These are phyloP conservation scores for Trichosanthes cucumerina DNA, from an alignment of 306 rosid genomes.

Conservation along the genomic window DNA sequence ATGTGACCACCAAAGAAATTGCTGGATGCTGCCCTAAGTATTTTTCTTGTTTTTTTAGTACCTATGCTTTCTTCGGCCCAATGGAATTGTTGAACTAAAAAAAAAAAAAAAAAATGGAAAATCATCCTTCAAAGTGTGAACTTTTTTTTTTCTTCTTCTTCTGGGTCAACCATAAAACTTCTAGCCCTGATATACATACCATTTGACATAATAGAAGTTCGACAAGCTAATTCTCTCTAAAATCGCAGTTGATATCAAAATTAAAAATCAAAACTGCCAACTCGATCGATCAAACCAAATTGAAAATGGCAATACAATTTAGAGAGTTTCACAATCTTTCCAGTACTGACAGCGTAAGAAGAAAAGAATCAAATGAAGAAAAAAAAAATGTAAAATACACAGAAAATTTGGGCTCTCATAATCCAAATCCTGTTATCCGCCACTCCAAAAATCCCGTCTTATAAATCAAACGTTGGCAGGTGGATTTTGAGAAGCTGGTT, in stretches of 20 bases:
- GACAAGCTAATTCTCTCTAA: background rate
- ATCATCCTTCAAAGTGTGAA: background rate
- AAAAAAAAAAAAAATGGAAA: background rate
- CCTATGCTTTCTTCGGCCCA: too few species aligned
- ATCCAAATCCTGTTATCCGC: background rate
- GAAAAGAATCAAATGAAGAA: background rate
- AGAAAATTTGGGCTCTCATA: background rate
- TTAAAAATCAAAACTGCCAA: background rate
- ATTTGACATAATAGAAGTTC: background rate
- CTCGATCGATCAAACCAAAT: background rate
- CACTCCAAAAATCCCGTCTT: background rate
- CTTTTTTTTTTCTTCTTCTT: too few species aligned
- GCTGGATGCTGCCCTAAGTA: too few species aligned
- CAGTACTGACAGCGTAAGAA: background rate
- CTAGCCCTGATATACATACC: background rate
- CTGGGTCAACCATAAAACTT: background rate
- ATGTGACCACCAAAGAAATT: too few species aligned
- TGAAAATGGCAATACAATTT: background rate
- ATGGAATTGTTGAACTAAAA: too few species aligned
- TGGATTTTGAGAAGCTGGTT: slow-evolving; percentile 26
- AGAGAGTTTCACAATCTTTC: background rate
- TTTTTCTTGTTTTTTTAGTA: too few species aligned
- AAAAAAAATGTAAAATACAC: background rate
- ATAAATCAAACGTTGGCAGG: slow-evolving; percentile 19
- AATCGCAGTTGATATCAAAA: background rate